Base-by-base conservation (phyloP, 1,139 yeast genomes). In the Scheffersomyces illinoinensis region DNA sequence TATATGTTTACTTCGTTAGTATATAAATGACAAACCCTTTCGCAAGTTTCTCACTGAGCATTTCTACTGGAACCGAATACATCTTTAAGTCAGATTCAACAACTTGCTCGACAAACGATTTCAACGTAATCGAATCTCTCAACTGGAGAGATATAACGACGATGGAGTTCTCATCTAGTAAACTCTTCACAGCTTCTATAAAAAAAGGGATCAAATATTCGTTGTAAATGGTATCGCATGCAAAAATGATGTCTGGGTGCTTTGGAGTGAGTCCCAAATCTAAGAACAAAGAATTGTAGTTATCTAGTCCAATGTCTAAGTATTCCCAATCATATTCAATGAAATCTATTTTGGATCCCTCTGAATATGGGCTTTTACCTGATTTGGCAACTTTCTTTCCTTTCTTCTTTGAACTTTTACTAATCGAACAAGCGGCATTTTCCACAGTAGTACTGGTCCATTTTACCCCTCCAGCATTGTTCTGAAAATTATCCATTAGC, bases 181-280 rank as follows among this genome's bases (percentile, higher is more conserved):
- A 64, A 33, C 64, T 59, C 39, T 68, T 66, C 23, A 86, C 55
- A 0, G 90, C 78, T 18, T 70, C 70, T 5, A 87, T 71, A 58
- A 89, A 83, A 56, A 75, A 82, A 0, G 82, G 82, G 1, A 88
- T 79, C 53, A 90, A 73, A 63, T 76, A 87, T 59, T 86, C 90
- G 66, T 89, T 90, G 72, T 89, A 89, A 5, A 89, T 79, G 10
- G 92, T 86, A 68, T 89, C 96, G 66, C 90, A 85, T 0, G 92
- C 91, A 18, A 89, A 66, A 3, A 89, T 74, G 20, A 85, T 65
- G 61, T 84, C 85, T 0, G 85, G 83, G 47, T 52, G 8, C 17
- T 33, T 33, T 33, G 43, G 43, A 33, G 43, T 12, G 43, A 33
- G 17, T 33, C 43, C 43, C 43, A 33, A 17, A 7, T 33, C 43